These are phyloP conservation scores for Nannizziopsis barbatae DNA, from an alignment of 2,329 filamentous ascomycete species.

Conservation along the genomic window DNA sequence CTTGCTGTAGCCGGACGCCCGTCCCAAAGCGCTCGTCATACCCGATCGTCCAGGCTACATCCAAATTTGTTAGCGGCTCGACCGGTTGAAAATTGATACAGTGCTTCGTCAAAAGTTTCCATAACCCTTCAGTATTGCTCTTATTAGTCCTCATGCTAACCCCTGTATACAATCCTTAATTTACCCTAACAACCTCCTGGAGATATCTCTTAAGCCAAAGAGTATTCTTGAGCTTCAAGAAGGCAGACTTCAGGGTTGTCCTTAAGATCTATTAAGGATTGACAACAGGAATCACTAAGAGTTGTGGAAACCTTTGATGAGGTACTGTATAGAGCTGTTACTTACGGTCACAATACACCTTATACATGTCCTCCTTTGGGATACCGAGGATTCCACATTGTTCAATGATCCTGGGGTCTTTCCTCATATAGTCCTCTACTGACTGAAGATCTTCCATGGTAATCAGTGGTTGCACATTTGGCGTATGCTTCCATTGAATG, in stretches of 20 bases:
- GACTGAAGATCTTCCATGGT: constrained; percentile 80
- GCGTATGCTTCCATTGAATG: constrained; percentile 60
- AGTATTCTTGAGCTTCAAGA: no score
- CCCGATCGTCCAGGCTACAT: constrained; percentile 75
- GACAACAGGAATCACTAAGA: no score
- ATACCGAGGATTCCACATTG: constrained; percentile 79
- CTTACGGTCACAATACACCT: constrained; percentile 79
- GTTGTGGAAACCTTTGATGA: no score
- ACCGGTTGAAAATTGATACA: background rate
- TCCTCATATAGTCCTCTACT: constrained; percentile 64
- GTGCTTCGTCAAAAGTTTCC: no score
- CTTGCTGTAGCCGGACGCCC: constrained; percentile 70
- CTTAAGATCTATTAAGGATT: no score
- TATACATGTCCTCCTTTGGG: constrained; percentile 73
- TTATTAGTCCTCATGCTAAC: no score
- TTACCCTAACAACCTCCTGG: no score
- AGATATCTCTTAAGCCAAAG: no score
- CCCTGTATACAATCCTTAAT: no score
- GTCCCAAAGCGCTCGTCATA: constrained; percentile 84
- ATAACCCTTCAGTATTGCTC: no score
- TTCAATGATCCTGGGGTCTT: constrained; percentile 77
- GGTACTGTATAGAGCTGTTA: no score
- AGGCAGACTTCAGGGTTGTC: no score
- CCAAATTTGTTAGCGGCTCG: background rate
- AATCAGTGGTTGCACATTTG: constrained; percentile 75